Evolutionary conservation across 768 basidiomycete species (phyloP).

Genomic region (Auriscalpium vulgare): DNA sequence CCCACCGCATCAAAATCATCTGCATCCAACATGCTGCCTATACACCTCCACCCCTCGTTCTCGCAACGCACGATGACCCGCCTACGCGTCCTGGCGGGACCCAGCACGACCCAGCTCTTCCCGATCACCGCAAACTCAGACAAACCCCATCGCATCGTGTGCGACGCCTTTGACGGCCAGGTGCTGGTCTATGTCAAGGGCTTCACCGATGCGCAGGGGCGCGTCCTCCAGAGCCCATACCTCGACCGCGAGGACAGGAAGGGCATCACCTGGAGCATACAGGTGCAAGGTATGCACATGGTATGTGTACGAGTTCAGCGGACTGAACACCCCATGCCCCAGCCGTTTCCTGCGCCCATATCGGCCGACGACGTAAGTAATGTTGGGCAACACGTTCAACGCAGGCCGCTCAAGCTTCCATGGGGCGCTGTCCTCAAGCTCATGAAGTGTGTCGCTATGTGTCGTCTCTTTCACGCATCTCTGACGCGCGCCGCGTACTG

Average conservation of each 20-base stretch:
- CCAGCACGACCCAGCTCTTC: conserved; percentile 44
- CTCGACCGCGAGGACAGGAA: conserved; percentile 61
- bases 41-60: neutral
- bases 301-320: neutral
- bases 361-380: conserved; percentile 74
- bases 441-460: conserved; percentile 50
- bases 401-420: conserved; percentile 66
- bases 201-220: conserved; percentile 47
- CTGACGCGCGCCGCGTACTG: too few species aligned
- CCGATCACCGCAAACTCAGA: conserved; percentile 68
- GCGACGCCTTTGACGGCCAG: conserved; percentile 66
- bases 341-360: conserved; percentile 62
- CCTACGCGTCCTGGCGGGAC: conserved; percentile 68
- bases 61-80: conserved; percentile 32
- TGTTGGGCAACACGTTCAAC: conserved; percentile 90
- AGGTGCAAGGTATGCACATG: conserved; percentile 61
- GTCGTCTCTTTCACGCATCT: too few species aligned
- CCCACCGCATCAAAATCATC: too few species aligned
- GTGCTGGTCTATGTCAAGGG: conserved; percentile 75
- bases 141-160: conserved; percentile 42
- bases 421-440: conserved; percentile 82
- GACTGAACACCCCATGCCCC: conserved; percentile 17
- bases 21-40: neutral
- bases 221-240: conserved; percentile 52
- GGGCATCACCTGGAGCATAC: conserved; percentile 86